These are phyloP conservation scores for Moniliophthora roreri DNA, from an alignment of 1,284 basidiomycete genomes.

Conservation along the genomic window DNA sequence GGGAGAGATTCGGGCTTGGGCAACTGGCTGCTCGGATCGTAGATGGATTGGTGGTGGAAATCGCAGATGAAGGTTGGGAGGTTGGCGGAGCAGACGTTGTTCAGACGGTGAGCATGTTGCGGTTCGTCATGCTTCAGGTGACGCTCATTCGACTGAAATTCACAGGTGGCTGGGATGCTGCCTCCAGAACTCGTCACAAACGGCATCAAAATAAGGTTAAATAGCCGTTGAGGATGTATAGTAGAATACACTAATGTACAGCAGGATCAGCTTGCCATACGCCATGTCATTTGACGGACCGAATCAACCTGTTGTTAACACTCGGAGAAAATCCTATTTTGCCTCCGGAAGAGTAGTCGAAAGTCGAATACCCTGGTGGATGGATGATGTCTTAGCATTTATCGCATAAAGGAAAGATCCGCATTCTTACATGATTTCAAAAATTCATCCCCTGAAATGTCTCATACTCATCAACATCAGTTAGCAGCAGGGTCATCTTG, in stretches of 20 bases:
- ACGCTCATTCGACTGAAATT: slow-evolving; percentile 5
- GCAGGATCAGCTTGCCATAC: not conserved
- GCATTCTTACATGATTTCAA: slow-evolving; percentile 58
- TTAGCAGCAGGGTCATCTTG: not conserved
- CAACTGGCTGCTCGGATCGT: slow-evolving; percentile 60
- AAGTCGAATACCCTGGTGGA: slow-evolving; percentile 54
- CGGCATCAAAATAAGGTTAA: slow-evolving; percentile 26
- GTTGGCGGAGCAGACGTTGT: slow-evolving; percentile 79
- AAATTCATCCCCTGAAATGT: slow-evolving; percentile 57
- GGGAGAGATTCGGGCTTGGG: slow-evolving; percentile 60
- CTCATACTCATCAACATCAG: slow-evolving; percentile 11
- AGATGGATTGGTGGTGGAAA: slow-evolving; percentile 60
- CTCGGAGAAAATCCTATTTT: slow-evolving; percentile 62
- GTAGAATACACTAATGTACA: too few species aligned
- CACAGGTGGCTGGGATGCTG: slow-evolving; percentile 43
- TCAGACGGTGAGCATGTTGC: slow-evolving; percentile 55
- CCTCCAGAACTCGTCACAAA: slow-evolving; percentile 40
- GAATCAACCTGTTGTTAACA: slow-evolving; percentile 41
- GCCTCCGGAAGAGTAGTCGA: slow-evolving; percentile 54
- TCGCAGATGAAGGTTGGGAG: slow-evolving; percentile 83
- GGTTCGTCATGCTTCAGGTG: slow-evolving; percentile 1
- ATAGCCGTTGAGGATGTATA: slow-evolving; percentile 10
- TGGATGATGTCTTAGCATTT: slow-evolving; percentile 2
- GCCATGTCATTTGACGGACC: not conserved
- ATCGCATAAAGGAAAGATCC: not conserved